phyloP scores from a whole-genome alignment of 495 filamentous ascomycete species.

The Neurospora sp. region DNA sequence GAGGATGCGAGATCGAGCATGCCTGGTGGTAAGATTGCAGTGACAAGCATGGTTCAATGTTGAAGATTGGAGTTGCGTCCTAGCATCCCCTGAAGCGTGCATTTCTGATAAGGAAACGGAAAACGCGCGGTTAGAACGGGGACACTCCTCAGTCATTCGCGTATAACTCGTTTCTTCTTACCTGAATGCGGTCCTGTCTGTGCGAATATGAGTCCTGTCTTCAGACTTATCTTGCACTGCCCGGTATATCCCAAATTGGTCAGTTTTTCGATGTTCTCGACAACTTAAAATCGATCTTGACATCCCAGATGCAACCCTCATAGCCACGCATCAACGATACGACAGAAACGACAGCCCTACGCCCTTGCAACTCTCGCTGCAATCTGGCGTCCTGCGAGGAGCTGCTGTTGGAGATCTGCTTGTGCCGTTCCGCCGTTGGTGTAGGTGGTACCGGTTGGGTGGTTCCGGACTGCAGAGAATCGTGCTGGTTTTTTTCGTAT shows the following conservation, averaged over 20 bases:
- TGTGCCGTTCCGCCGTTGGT: not conserved
- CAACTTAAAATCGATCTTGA: not conserved
- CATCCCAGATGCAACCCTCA: not conserved
- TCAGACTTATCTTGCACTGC: not conserved
- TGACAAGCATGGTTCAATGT: not conserved
- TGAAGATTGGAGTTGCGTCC: not conserved
- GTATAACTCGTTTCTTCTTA: not conserved
- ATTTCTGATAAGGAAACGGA: not conserved
- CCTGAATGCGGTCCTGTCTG: not conserved
- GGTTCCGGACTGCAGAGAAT: not conserved
- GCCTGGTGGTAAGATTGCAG: not conserved
- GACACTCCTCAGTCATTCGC: not conserved
- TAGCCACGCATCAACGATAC: no score
- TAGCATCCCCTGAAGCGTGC: not conserved
- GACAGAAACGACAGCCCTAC: not conserved
- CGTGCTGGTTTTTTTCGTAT: not conserved
- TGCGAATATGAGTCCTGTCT: not conserved
- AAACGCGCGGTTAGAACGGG: not conserved
- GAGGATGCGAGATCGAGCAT: not conserved
- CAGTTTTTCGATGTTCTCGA: not conserved
- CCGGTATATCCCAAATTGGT: not conserved
- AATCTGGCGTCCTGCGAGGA: not conserved
- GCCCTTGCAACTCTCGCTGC: not conserved
- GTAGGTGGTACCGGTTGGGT: not conserved
- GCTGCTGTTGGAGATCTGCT: not conserved